Base-by-base conservation (phyloP, 306 rosid species). In the Malus fusca region DNA sequence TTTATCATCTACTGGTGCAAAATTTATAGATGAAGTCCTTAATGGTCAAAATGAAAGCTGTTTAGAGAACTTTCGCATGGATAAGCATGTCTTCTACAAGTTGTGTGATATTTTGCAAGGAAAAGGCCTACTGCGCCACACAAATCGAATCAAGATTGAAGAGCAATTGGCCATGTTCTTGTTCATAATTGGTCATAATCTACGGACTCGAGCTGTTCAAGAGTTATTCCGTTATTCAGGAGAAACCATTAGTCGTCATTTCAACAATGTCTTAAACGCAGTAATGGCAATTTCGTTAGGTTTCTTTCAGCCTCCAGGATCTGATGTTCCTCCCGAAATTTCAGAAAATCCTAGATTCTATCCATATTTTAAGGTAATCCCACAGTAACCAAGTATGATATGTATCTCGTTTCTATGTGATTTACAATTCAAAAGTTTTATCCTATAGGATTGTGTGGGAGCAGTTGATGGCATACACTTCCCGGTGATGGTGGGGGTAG, bases 181-280 rank as follows among this genome's bases (percentile, higher is more conserved):
- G 96, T 91, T 93, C 82, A 93, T 93, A 59, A 75, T 93, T 78
- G 96, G 98, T 13, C 98, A 93, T 80, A 91, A 93, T 84, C 80
- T 91, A 30, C 81, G 98, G 53, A 91, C 94, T 53, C 89, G 98
- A 58, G 93, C 97, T 46, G 98, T 89, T 73, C 97, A 93, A 80
- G 98, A 93, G 82, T 63, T 93, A 77, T 93, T 93, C 67, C 94
- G 81, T 77, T 91, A 91, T 79, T 93, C 98, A 35, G 97, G 97
- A 40, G 98, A 93, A 84, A 93, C 97, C 17, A 93, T 93, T 52
- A 93, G 97, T 78, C 96, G 97, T 46, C 97, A 93, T 77, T 93
- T 93, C 80, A 93, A 93, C 85, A 89, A 93, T 77, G 98, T 91
- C 73, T 80, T 93, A 82, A 93, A 87, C 53, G 97, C 93, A 13